Evolutionary conservation across 331 rosid species (phyloP).

Genomic region (Spiraea crenata): DNA sequence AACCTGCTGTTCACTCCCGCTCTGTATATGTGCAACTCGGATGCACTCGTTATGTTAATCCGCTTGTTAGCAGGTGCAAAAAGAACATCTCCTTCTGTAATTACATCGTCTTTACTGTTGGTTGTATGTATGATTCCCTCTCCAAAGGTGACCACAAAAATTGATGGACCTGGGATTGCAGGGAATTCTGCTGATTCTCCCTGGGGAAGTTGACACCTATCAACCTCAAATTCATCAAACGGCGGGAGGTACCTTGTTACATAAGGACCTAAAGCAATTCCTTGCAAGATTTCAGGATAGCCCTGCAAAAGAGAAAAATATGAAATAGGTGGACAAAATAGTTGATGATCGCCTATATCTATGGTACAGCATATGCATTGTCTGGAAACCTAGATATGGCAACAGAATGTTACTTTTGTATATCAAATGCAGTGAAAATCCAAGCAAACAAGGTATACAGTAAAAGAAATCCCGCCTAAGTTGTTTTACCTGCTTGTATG

Average conservation of each 20-base stretch:
- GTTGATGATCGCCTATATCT: too few species aligned
- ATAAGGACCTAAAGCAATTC: constrained; percentile 53
- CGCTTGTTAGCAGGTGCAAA: constrained; percentile 71
- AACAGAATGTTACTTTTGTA: not conserved
- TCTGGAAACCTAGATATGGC: too few species aligned
- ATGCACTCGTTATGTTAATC: constrained; percentile 50
- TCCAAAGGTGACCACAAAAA: constrained; percentile 62
- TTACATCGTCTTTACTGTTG: constrained; percentile 31
- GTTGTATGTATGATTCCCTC: constrained; percentile 56
- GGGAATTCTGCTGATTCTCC: constrained; percentile 57
- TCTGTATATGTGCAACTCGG: constrained; percentile 64
- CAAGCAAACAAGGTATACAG: not conserved
- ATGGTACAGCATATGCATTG: too few species aligned
- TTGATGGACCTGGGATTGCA: constrained; percentile 74
- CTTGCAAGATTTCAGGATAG: constrained; percentile 73
- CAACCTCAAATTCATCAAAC: constrained; percentile 90
- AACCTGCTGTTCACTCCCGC: constrained; percentile 73
- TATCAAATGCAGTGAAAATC: not conserved
- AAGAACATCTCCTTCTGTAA: constrained; percentile 75
- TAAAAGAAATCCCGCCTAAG: constrained; percentile 3
- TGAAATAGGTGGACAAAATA: not conserved
- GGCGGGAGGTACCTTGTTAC: constrained; percentile 74
- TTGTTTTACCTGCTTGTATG: constrained; percentile 74
- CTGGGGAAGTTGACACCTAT: constrained; percentile 61
- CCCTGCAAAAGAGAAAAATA: constrained; percentile 48